These are phyloP conservation scores for Yamagishiella unicocca DNA, from an alignment of 139 green algal species.

Conservation along the genomic window DNA sequence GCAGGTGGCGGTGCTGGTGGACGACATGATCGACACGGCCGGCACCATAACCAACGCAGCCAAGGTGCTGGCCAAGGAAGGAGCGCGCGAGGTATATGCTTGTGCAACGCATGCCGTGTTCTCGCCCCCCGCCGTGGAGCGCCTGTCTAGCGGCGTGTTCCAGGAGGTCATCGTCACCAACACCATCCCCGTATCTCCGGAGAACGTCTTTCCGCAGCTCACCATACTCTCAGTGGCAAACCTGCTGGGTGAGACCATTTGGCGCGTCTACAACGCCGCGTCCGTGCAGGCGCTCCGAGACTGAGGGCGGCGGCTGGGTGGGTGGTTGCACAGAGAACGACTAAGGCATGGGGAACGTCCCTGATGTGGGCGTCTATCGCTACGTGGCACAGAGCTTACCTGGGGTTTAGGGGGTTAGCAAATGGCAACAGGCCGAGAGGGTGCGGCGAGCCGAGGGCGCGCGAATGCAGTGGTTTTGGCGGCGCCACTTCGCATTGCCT, in stretches of 20 bases:
- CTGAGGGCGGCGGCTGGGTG: slow-evolving; percentile 21
- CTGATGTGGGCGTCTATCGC: too few relatives aligned
- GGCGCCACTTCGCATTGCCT: too few relatives aligned
- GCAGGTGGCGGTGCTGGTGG: slow-evolving; percentile 92
- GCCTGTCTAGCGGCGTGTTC: slow-evolving; percentile 92
- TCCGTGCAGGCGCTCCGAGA: slow-evolving; percentile 81
- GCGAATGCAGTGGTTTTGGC: too few relatives aligned
- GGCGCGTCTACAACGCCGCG: slow-evolving; percentile 96
- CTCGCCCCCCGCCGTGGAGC: slow-evolving; percentile 92
- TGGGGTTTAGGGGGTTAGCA: too few relatives aligned
- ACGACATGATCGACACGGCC: slow-evolving; percentile 99
- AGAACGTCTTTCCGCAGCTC: slow-evolving; percentile 94
- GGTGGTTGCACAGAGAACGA: not conserved
- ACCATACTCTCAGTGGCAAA: slow-evolving; percentile 97
- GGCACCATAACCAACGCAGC: slow-evolving; percentile 98
- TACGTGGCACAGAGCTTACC: too few relatives aligned
- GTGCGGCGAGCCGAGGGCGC: too few relatives aligned
- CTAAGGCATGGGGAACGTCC: too few relatives aligned
- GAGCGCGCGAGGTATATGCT: slow-evolving; percentile 92
- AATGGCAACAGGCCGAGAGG: too few relatives aligned
- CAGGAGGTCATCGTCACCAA: slow-evolving; percentile 99
- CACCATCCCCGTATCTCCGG: slow-evolving; percentile 90
- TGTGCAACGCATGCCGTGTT: slow-evolving; percentile 98
- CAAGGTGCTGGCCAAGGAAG: slow-evolving; percentile 88
- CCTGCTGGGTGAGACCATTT: slow-evolving; percentile 98